Conservation (phyloP, 106 monocot genomes). For the Dendrobium officinale region DNA sequence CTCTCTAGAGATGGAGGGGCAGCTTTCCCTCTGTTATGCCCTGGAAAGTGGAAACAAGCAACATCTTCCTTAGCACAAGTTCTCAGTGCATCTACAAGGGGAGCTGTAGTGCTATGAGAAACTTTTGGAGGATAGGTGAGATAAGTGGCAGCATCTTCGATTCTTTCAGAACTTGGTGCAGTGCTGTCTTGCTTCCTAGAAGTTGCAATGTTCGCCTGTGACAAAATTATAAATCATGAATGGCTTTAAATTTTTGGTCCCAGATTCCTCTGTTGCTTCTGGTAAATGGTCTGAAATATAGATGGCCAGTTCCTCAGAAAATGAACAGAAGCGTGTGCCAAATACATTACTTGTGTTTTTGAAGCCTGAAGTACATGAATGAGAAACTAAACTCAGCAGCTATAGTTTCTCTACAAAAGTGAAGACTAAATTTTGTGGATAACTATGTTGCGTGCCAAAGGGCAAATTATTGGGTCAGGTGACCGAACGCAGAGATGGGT, state of each 20-base stretch:
- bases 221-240: slow-evolving; percentile 7
- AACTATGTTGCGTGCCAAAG: too few relatives aligned
- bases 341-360: too few relatives aligned
- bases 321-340: too few relatives aligned
- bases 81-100: slow-evolving; percentile 55
- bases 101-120: slow-evolving; percentile 17
- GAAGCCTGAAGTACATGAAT: too few relatives aligned
- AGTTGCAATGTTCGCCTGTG: slow-evolving; percentile 13
- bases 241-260: background rate
- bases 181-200: slow-evolving; percentile 7
- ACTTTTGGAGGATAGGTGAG: slow-evolving; percentile 5
- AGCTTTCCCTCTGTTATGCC: slow-evolving; percentile 75
- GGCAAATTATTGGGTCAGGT: too few relatives aligned
- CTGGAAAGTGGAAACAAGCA: slow-evolving; percentile 83
- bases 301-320: too few relatives aligned
- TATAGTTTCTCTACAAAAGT: too few relatives aligned
- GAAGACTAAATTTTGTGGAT: too few relatives aligned
- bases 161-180: slow-evolving; percentile 5
- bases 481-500: too few relatives aligned
- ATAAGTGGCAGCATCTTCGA: background rate
- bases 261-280: background rate
- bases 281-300: too few relatives aligned
- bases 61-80: slow-evolving; percentile 45
- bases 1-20: slow-evolving; percentile 42
- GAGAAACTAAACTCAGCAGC: too few relatives aligned